Evolutionary conservation across 805 yeast genomes (phyloP).

Genomic region (Lipomyces chichibuensis): DNA sequence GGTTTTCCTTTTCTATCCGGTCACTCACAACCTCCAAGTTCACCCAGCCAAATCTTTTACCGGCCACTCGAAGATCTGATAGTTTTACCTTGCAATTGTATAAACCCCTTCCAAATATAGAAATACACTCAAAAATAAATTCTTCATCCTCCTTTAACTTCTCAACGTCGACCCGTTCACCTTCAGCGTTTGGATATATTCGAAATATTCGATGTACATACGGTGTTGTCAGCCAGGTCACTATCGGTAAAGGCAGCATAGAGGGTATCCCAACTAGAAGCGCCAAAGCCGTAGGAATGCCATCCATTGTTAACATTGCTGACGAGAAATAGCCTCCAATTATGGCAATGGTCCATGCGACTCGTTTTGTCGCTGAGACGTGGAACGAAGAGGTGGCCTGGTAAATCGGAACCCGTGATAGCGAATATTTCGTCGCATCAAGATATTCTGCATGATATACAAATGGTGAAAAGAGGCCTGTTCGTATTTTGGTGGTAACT

Average conservation of each 20-base stretch:
- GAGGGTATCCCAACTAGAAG: conserved; percentile 49
- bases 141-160: conserved; percentile 64
- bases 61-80: conserved; percentile 48
- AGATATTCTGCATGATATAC: conserved; percentile 17
- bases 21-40: conserved; percentile 49
- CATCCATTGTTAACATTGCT: conserved; percentile 38
- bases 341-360: conserved; percentile 32
- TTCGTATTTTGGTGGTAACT: conserved; percentile 12
- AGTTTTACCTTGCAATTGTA: conserved; percentile 64
- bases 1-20: conserved; percentile 36
- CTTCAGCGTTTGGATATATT: conserved; percentile 54
- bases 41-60: conserved; percentile 53
- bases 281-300: conserved; percentile 56
- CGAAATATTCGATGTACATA: conserved; percentile 75
- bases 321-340: conserved; percentile 35
- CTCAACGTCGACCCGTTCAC: conserved; percentile 63
- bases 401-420: conserved; percentile 36
- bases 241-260: conserved; percentile 60
- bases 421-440: conserved; percentile 15
- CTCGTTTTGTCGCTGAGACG: conserved; percentile 37
- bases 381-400: conserved; percentile 38
- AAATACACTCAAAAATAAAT: conserved; percentile 67
- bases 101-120: conserved; percentile 65
- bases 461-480: conserved; percentile 28
- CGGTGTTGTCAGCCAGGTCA: conserved; percentile 59